phyloP scores from a whole-genome alignment of 1,284 basidiomycete species.

The Vanrija sp. region DNA sequence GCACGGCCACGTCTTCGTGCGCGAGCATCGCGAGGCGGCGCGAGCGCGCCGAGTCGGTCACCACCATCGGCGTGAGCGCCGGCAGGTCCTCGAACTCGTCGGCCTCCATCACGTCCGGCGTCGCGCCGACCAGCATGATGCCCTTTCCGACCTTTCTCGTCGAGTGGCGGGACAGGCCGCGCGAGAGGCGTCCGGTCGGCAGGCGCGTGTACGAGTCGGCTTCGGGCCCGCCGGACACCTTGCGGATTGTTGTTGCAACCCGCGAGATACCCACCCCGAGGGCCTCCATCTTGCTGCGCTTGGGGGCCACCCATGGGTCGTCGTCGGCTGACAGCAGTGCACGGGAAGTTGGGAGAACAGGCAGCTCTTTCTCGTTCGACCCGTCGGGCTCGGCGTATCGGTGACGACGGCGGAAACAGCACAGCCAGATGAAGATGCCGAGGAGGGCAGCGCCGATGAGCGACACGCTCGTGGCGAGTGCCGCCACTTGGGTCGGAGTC shows the following conservation, averaged over 20 bases:
- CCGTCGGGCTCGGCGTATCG: too few relatives aligned
- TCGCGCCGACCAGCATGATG: slow-evolving; percentile 30
- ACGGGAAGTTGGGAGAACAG: neutral
- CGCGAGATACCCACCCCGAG: neutral
- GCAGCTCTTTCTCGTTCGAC: too few relatives aligned
- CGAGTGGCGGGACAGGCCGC: slow-evolving; percentile 19
- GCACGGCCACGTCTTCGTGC: slow-evolving; percentile 32
- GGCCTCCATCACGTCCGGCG: slow-evolving; percentile 1
- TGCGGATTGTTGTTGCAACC: neutral
- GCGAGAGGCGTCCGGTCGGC: neutral
- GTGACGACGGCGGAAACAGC: neutral
- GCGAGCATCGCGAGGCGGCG: slow-evolving; percentile 33
- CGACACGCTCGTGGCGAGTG: neutral
- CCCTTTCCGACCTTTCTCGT: slow-evolving; percentile 25
- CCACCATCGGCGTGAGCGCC: neutral
- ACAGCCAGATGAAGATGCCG: neutral
- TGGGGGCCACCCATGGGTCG: neutral
- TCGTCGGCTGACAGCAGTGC: slow-evolving; percentile 4
- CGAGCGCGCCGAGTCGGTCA: slow-evolving; percentile 2
- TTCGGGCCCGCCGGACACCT: neutral
- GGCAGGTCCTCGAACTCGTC: slow-evolving; percentile 1
- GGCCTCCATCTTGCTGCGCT: neutral
- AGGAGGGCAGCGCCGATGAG: neutral
- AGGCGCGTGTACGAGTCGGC: neutral
- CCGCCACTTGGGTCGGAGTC: too few relatives aligned